Evolutionary conservation across 768 basidiomycete genomes (phyloP).

Genomic region (Hericium coralloides): DNA sequence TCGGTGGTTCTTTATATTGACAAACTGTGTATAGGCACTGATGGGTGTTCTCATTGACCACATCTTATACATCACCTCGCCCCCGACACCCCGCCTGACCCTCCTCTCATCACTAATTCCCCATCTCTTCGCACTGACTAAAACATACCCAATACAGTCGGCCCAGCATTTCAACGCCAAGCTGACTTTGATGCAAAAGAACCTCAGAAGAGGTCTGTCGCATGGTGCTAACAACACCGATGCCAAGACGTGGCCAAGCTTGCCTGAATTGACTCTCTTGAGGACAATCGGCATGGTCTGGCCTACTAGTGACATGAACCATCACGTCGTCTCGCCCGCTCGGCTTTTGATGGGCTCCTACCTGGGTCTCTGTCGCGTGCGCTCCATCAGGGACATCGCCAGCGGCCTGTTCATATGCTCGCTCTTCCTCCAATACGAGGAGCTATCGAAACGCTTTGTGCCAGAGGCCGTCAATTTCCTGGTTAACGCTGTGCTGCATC

Average conservation of each 20-base stretch:
- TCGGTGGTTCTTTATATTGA: no score
- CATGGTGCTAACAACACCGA: slow-evolving; percentile 49
- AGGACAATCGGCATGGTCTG: slow-evolving; percentile 76
- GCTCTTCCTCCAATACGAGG: slow-evolving; percentile 78
- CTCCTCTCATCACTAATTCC: slow-evolving; percentile 61
- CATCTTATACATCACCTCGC: slow-evolving; percentile 64
- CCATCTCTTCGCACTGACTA: slow-evolving; percentile 71
- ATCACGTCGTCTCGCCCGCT: slow-evolving; percentile 80
- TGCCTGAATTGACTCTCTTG: slow-evolving; percentile 73
- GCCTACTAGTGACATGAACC: slow-evolving; percentile 93
- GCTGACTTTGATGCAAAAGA: slow-evolving; percentile 87
- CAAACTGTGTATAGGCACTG: slow-evolving; percentile 41
- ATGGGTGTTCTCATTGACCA: slow-evolving; percentile 81
- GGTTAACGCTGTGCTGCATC: slow-evolving; percentile 57
- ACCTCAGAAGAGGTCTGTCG: slow-evolving; percentile 75
- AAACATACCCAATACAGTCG: slow-evolving; percentile 70
- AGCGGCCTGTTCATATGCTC: slow-evolving; percentile 88
- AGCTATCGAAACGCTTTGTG: slow-evolving; percentile 73
- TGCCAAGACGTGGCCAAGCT: slow-evolving; percentile 83
- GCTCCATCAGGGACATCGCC: slow-evolving; percentile 64
- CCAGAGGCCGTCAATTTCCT: slow-evolving; percentile 88
- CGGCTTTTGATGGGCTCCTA: slow-evolving; percentile 88
- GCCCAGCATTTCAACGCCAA: slow-evolving; percentile 79
- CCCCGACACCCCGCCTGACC: slow-evolving; percentile 48
- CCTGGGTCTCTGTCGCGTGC: slow-evolving; percentile 74